Conservation (phyloP, 306 rosid species). For the Castanea sativa region DNA sequence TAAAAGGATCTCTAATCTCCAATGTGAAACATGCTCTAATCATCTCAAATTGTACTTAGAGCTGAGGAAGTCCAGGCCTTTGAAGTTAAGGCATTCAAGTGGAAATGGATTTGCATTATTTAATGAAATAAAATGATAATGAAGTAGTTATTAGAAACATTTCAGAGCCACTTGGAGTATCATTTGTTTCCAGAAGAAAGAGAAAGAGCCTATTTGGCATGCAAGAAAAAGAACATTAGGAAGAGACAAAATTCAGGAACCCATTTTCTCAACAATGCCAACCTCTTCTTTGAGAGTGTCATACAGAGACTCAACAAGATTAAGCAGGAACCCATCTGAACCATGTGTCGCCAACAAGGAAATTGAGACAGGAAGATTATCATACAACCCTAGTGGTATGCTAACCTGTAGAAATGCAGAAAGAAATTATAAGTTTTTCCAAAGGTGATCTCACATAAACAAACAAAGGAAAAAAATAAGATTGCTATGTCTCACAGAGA, state of each 20-base stretch:
- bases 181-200: neutral
- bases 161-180: neutral
- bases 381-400: constrained; percentile 69
- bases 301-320: constrained; percentile 61
- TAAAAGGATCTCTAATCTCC: neutral
- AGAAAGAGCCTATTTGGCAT: neutral
- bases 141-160: neutral
- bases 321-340: constrained; percentile 75
- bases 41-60: neutral
- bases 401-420: constrained; percentile 52
- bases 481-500: neutral
- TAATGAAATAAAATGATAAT: neutral
- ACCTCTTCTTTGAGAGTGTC: constrained; percentile 40
- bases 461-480: neutral
- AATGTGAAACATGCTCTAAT: neutral
- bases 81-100: neutral
- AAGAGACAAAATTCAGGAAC: constrained; percentile 4
- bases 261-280: constrained; percentile 2
- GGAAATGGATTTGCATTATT: neutral
- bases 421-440: neutral
- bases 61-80: neutral
- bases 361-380: constrained; percentile 68
- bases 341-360: constrained; percentile 78
- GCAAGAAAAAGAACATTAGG: neutral
- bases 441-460: neutral